Base-by-base conservation (phyloP, 1,139 yeast genomes). In the Nakaseomyces kungkrabaensis region DNA sequence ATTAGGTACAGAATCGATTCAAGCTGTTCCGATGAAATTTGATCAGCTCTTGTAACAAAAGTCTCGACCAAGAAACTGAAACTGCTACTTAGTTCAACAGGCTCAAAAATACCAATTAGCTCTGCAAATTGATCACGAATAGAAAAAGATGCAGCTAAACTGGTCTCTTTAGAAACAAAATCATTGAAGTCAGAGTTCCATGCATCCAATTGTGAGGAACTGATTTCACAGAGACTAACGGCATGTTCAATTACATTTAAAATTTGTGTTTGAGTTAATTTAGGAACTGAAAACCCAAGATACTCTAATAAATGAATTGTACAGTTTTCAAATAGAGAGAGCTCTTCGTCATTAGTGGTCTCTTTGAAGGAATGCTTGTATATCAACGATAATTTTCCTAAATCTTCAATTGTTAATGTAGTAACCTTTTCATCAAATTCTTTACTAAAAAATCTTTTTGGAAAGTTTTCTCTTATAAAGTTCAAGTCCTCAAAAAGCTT, bases 81-180 rank as follows among this genome's bases (percentile, higher is more conserved):
- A 13, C 34, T n/a, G 24, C 25, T 29, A 27, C n/a, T 29, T 17
- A 41, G 5, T 27, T 27, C 25, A 27, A 13, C 8, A 17, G 34
- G 33, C 13, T 29, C 46, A 25, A 55, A 50, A 5, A 56, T 47
- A 17, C 49, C 46, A 24, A 56, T 45, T 25, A 55, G 72, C 37
- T 81, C 86, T 48, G 68, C 65, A 2, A 78, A 63, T 0, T 81
- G 71, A 50, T 81, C 85, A 52, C 92, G 72, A 1, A 77, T 74
- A 4, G 73, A 65, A 10, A 68, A 67, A 6, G 69, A 73, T 29
- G 75, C 70, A 1, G 77, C 70, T 41, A 86, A 71, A 1, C 89
- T 95, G 1, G 86, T 74, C 51, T 85, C 87, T 43, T 81, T 84
- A 5, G 87, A 77, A 5, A 87, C 85, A 63, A 78, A 88, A 5